A percentile compares a stretch with the other conserved stretches of the same genome.
These are phyloP conservation scores for Solanum aculeatissimum DNA, from an alignment of 305 asterid genomes.

Conservation along the genomic window DNA sequence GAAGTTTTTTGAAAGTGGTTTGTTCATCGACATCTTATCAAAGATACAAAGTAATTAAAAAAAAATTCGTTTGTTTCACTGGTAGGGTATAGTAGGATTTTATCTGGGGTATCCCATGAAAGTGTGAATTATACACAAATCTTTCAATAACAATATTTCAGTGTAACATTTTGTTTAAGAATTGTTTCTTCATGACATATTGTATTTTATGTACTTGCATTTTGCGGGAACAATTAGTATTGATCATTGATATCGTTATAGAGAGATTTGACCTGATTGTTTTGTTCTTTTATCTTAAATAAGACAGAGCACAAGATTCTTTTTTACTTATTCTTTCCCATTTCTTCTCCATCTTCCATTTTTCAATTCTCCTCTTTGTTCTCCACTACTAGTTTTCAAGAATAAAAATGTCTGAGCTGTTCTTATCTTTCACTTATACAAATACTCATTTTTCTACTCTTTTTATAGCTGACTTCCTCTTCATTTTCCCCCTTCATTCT, in stretches of 20 bases:
- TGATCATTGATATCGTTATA: not conserved
- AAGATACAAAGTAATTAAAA: too few relatives aligned
- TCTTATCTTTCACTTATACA: conserved; percentile 12
- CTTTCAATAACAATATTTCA: not conserved
- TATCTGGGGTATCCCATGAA: too few relatives aligned
- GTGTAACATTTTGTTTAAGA: not conserved
- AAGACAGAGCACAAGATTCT: conserved; percentile 5
- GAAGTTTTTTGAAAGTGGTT: too few relatives aligned
- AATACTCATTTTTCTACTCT: conserved; percentile 14
- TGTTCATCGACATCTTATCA: too few relatives aligned
- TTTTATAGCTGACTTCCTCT: conserved; percentile 15
- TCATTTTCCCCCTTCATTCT: conserved; percentile 6
- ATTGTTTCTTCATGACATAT: too few relatives aligned
- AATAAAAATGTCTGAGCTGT: conserved; percentile 36
- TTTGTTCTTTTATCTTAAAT: not conserved
- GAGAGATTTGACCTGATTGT: too few relatives aligned
- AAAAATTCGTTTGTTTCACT: too few relatives aligned
- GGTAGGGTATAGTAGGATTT: too few relatives aligned
- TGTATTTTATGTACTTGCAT: too few relatives aligned
- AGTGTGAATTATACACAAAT: too few relatives aligned
- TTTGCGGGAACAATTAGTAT: too few relatives aligned
- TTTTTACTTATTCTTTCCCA: conserved; percentile 9
- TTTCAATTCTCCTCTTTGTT: not conserved
- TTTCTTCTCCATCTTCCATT: not conserved
- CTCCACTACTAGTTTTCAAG: not conserved